phyloP scores from a whole-genome alignment of 192 early-diverging fungal genomes.

The Nowakowskiella sp. region DNA sequence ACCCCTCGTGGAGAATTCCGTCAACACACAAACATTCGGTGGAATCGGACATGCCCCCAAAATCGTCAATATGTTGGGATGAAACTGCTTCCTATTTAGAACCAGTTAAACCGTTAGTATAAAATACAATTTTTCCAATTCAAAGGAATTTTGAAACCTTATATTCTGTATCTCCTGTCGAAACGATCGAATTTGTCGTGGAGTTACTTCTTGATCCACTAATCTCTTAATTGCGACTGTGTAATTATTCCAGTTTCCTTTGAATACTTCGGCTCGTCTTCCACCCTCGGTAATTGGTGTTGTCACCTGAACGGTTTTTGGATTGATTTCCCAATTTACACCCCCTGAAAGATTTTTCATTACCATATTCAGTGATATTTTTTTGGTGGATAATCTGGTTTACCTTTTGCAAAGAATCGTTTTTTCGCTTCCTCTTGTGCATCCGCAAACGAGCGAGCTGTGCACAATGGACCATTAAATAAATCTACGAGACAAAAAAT shows the following conservation, averaged over 20 bases:
- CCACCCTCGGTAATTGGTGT: conserved; percentile 3
- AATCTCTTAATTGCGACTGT: conserved; percentile 26
- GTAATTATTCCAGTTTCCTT: conserved; percentile 25
- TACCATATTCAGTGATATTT: background rate
- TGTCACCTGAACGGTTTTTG: conserved; percentile 18
- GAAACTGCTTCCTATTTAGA: conserved; percentile 27
- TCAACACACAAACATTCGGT: conserved; percentile 33
- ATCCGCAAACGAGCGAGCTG: conserved; percentile 17
- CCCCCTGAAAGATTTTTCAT: conserved; percentile 4
- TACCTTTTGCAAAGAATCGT: conserved; percentile 20
- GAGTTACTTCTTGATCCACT: conserved; percentile 9
- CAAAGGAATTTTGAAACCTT: conserved; percentile 6
- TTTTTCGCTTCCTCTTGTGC: conserved; percentile 29
- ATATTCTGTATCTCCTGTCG: conserved; percentile 1
- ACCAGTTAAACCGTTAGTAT: too few relatives aligned
- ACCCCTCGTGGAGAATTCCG: conserved; percentile 18
- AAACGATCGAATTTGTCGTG: background rate
- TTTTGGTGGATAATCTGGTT: background rate
- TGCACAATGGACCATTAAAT: background rate
- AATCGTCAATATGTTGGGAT: conserved; percentile 22
- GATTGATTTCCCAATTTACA: conserved; percentile 29
- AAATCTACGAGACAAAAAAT: background rate
- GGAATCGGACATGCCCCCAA: conserved; percentile 26
- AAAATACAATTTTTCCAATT: too few relatives aligned
- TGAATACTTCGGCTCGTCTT: conserved; percentile 10